Evolutionary conservation across 2,329 filamentous ascomycete species (phyloP), one percentile per base, ranked within the genome.

Genomic region (Aureobasidium sp.): DNA sequence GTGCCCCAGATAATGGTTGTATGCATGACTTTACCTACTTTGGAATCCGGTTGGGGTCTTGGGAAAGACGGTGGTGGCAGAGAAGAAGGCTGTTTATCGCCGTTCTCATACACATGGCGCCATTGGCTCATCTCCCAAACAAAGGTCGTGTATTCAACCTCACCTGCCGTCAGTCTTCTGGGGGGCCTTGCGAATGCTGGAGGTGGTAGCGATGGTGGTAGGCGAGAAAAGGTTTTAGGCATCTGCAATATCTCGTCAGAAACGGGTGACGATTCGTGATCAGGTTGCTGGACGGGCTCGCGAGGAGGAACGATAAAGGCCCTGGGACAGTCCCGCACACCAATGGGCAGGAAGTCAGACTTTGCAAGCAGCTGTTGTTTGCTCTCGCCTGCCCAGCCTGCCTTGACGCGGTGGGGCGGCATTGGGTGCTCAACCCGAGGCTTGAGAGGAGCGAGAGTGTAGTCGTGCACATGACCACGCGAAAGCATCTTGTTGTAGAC

Each of bases 251-350:
- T 8, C 34, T 36, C 34, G 34, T 21, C 21, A 21, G 21, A 21
- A 21, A 21, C 21, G 34, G 34, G 34, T 9, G 34, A 36, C 21
- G 34, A 8, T 36, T 8, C 34, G 8, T 11, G 34, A 36, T 36
- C 9, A 10, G 34, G 2, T 13, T 42, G n/a, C n/a, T 21, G 2
- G 10, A 10, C 7, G 16, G 16, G 8, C 10, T n/a, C 15, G 37
- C 6, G 6, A 6, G 37, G 15, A 41, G 37, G 15, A 6, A 41
- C 37, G 16, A 41, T 6, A 11, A 45, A 49, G 11, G 59, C 49
- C 25, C 59, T 54, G 36, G 59, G 59, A 25, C n/a, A 32, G 16
- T 48, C 34, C 8, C 59, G 59, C n/a, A 55, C 59, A 36, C 6
- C 21, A 27, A 16, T 15, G n/a, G 59, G 59, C 11, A 54, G 25